These are phyloP conservation scores for Tricholoma matsutake DNA, from an alignment of 768 basidiomycete genomes.

Conservation along the genomic window DNA sequence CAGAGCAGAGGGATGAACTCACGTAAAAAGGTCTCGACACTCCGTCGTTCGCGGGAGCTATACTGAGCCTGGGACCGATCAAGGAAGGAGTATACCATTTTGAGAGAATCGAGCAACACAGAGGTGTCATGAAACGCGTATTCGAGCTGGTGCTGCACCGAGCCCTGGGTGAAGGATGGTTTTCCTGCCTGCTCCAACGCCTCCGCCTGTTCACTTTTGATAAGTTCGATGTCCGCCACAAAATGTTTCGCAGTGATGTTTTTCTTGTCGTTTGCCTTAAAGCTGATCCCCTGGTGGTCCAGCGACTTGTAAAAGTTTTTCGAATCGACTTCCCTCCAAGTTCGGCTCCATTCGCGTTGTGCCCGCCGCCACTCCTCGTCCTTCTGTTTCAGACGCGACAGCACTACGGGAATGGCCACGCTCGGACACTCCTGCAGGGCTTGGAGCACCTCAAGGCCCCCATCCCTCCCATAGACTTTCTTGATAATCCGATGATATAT, in stretches of 20 bases:
- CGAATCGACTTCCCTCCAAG: constrained; percentile 95
- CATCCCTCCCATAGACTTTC: constrained; percentile 87
- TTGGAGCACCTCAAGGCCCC: constrained; percentile 70
- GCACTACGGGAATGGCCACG: constrained; percentile 88
- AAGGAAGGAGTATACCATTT: constrained; percentile 87
- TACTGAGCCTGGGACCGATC: constrained; percentile 81
- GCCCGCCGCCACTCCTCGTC: constrained; percentile 97
- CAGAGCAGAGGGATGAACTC: constrained; percentile 82
- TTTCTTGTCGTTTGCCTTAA: constrained; percentile 97
- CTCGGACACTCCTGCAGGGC: constrained; percentile 91
- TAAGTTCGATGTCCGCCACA: constrained; percentile 71
- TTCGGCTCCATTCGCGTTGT: constrained; percentile 93
- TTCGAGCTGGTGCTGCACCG: constrained; percentile 70
- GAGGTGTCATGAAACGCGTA: constrained; percentile 74
- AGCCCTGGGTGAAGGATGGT: constrained; percentile 41
- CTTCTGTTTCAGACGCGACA: constrained; percentile 84
- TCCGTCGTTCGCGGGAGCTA: constrained; percentile 71
- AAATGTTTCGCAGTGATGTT: constrained; percentile 82
- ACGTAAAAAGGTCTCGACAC: constrained; percentile 82
- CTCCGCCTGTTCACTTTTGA: constrained; percentile 57
- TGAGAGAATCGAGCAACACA: constrained; percentile 85
- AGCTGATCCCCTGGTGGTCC: constrained; percentile 92
- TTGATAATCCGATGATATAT: constrained; percentile 93
- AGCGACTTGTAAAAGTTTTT: constrained; percentile 98
- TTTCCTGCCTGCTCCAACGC: constrained; percentile 32